Evolutionary conservation across 768 basidiomycete genomes (phyloP), one percentile per base, ranked within the genome.

Genomic region (Kwoniella shandongensis): DNA sequence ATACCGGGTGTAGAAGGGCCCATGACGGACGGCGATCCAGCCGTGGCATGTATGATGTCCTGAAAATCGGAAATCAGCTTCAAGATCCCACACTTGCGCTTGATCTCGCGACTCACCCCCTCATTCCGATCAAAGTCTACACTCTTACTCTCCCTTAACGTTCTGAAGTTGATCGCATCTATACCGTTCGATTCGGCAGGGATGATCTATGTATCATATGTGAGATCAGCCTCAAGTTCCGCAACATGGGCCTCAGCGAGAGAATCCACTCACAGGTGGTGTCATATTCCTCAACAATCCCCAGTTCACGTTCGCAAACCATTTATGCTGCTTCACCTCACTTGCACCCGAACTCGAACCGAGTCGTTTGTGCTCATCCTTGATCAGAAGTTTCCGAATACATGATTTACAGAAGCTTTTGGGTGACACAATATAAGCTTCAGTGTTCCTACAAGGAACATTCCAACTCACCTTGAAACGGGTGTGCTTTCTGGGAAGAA

Each of bases 301-400:
- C 96, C 94, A 99, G 79, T 91, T 93, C 73, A 94, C 86, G 69
- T 91, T 91, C 26, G 81, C 80, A 80, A 99, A 99, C 96, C 96
- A 99, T 76, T 90, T 92, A 83, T 98, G 96, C 56, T 89, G 87
- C 80, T 98, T 99, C 69, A 99, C 92, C 78, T 99, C 96, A 73
- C 91, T 94, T 54, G 96, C 96, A 25, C 96, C 96, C 66, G 86
- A 91, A 78, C 83, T 86, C 77, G 90, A 91, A 42, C 96, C 96
- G 35, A 98, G 77, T 60, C 96, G 83, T 54, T 84, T 86, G 72
- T 83, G 80, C 77, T 99, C 96, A 66, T 88, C 86, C 80, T 99
- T 99, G 82, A 89, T 88, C 69, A 99, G 79, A 51, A 98, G 76
- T 63, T 91, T 89, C 30, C 81, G 82, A 63, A 99, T 82, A 74